Evolutionary conservation across 1,284 basidiomycete species (phyloP).

Genomic region (Cutaneotrichosporon dermatis): DNA sequence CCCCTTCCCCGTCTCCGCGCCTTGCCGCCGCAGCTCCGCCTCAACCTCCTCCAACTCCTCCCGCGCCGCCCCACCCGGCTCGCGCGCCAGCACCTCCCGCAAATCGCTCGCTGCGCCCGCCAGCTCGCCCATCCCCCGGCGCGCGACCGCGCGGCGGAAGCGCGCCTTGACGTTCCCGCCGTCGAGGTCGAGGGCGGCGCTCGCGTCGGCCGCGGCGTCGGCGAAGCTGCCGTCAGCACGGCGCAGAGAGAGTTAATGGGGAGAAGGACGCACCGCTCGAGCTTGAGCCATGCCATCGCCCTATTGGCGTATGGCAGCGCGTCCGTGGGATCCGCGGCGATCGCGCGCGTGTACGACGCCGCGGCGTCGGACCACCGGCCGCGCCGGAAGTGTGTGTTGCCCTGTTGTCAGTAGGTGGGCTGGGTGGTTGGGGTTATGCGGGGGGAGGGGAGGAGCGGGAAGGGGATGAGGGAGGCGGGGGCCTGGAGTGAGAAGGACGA

Average conservation of each 20-base stretch:
- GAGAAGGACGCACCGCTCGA: slow-evolving; percentile 39
- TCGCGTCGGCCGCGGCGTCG: slow-evolving; percentile 46
- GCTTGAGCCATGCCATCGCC: slow-evolving; percentile 46
- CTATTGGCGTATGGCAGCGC: slow-evolving; percentile 41
- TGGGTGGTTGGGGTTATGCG: neutral
- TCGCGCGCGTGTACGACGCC: slow-evolving; percentile 42
- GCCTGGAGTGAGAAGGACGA: too few relatives aligned
- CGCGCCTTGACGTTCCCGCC: slow-evolving; percentile 40
- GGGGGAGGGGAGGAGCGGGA: neutral
- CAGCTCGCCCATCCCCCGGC: slow-evolving; percentile 30
- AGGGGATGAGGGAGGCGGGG: too few relatives aligned
- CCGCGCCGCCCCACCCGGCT: slow-evolving; percentile 25
- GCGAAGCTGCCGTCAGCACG: slow-evolving; percentile 27
- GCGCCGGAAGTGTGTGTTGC: slow-evolving; percentile 45
- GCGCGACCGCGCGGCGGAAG: slow-evolving; percentile 40
- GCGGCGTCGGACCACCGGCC: slow-evolving; percentile 43
- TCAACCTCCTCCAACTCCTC: slow-evolving; percentile 33
- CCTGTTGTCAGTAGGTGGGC: slow-evolving; percentile 25
- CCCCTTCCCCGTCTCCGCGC: too few relatives aligned
- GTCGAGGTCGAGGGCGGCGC: slow-evolving; percentile 28
- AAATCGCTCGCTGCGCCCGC: slow-evolving; percentile 23
- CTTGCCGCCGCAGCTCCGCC: neutral
- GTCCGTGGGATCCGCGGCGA: slow-evolving; percentile 32
- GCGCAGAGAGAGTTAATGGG: neutral
- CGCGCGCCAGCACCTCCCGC: slow-evolving; percentile 9